Percentiles rank a stretch among this genome's conserved stretches.
phyloP scores from a whole-genome alignment of 225 moss, liverwort and hornwort species.

The Asterella californica region DNA sequence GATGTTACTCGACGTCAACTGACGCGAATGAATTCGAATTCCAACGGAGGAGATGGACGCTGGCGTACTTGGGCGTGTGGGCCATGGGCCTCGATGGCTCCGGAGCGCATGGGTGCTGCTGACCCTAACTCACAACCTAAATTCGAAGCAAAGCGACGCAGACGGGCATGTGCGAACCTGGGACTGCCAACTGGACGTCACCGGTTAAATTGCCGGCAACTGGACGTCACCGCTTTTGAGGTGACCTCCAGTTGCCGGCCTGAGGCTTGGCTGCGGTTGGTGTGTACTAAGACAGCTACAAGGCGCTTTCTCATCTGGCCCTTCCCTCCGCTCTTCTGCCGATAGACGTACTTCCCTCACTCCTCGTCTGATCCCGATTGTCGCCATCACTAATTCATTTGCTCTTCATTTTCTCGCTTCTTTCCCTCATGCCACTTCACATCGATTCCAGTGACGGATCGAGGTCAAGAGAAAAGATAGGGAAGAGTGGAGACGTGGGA shows the following conservation, averaged over 20 bases:
- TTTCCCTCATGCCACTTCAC: background rate
- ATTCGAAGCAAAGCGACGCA: background rate
- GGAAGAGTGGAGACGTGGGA: background rate
- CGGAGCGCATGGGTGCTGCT: too few species aligned
- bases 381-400: background rate
- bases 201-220: too few species aligned
- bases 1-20: too few species aligned
- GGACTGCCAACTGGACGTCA: background rate
- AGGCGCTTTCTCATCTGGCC: background rate
- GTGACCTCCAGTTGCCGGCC: constrained; percentile 11
- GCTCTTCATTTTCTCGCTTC: background rate
- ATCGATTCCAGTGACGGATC: background rate
- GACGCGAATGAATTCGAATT: too few species aligned
- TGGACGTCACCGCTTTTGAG: too few species aligned
- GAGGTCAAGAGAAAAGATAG: background rate
- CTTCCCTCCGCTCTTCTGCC: background rate
- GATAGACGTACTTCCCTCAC: background rate
- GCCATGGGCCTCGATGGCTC: too few species aligned
- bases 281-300: background rate
- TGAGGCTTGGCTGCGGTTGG: background rate
- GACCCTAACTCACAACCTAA: background rate
- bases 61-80: too few species aligned
- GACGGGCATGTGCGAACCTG: background rate
- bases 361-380: background rate
- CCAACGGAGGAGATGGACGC: too few species aligned